These are phyloP conservation scores for Tripterygium wilfordii DNA, from an alignment of 177 flowering plant species.

Conservation along the genomic window DNA sequence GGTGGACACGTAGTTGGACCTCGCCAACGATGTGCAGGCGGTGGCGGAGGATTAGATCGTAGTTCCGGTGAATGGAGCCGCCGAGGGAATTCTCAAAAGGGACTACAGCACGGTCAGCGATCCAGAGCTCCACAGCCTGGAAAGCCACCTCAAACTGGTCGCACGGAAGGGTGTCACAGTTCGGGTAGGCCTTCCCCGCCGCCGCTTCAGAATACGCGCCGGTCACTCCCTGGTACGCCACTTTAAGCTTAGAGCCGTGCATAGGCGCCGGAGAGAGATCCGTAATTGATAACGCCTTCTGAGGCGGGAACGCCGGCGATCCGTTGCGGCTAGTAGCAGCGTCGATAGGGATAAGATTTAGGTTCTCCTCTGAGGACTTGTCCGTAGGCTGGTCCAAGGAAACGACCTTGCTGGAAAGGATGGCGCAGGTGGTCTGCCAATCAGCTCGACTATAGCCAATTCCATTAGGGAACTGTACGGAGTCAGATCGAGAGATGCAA, in stretches of 20 bases:
- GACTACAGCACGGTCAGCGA: conserved; percentile 88
- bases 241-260: conserved; percentile 84
- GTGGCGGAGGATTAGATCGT: conserved; percentile 97
- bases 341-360: conserved; percentile 25
- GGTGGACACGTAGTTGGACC: conserved; percentile 87
- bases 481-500: conserved; percentile 21
- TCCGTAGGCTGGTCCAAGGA: conserved; percentile 43
- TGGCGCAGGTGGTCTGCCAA: conserved; percentile 91
- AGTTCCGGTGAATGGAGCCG: conserved; percentile 92
- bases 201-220: conserved; percentile 98
- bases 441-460: conserved; percentile 47
- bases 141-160: conserved; percentile 95
- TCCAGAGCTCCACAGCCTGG: conserved; percentile 94
- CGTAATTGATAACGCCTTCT: conserved; percentile 57
- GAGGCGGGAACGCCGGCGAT: conserved; percentile 39
- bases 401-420: conserved; percentile 62
- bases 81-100: conserved; percentile 96
- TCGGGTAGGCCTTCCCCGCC: conserved; percentile 89
- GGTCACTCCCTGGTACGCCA: conserved; percentile 95
- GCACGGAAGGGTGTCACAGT: conserved; percentile 87
- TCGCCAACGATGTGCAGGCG: conserved; percentile 98
- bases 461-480: conserved; percentile 17
- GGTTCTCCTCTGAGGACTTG: conserved; percentile 19
- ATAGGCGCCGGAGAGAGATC: conserved; percentile 88
- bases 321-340: not conserved